These are phyloP conservation scores for Chalciporus chontae DNA, from an alignment of 768 basidiomycete genomes.

Conservation along the genomic window DNA sequence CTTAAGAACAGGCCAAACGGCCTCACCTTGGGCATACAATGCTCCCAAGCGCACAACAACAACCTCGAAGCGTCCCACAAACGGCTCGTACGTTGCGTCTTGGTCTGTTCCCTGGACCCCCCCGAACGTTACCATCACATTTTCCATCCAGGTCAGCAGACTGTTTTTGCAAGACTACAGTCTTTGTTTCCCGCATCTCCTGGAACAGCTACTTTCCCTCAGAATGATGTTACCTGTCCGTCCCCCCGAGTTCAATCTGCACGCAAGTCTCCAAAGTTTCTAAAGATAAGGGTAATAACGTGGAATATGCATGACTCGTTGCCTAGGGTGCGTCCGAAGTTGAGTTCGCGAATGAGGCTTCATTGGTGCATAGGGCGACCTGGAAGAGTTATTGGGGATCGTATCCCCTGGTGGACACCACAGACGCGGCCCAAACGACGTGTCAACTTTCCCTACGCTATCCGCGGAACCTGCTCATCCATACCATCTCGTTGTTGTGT, in stretches of 20 bases:
- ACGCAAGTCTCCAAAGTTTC: slow-evolving; percentile 36
- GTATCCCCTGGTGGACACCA: slow-evolving; percentile 42
- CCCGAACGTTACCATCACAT: background rate
- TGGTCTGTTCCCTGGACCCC: slow-evolving; percentile 11
- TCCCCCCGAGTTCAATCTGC: slow-evolving; percentile 20
- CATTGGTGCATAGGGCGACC: slow-evolving; percentile 53
- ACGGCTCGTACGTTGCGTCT: slow-evolving; percentile 14
- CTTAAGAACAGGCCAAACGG: slow-evolving; percentile 29
- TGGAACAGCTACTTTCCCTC: slow-evolving; percentile 17
- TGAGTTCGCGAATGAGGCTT: slow-evolving; percentile 1
- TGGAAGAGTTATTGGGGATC: slow-evolving; percentile 66
- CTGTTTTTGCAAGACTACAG: slow-evolving; percentile 50
- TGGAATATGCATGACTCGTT: slow-evolving; percentile 89
- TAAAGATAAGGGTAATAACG: slow-evolving; percentile 68
- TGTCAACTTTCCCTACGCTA: slow-evolving; percentile 42
- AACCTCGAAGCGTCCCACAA: slow-evolving; percentile 15
- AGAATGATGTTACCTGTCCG: slow-evolving; percentile 20
- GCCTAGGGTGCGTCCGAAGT: slow-evolving; percentile 51
- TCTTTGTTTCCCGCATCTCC: slow-evolving; percentile 45
- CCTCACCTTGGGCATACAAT: slow-evolving; percentile 20
- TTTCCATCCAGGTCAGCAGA: slow-evolving; percentile 31
- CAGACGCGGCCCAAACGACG: slow-evolving; percentile 25
- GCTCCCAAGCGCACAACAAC: slow-evolving; percentile 21
- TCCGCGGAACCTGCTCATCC: slow-evolving; percentile 55
- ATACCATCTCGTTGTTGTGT: slow-evolving; percentile 80